Conservation (phyloP, 1,284 basidiomycete genomes). For the Agaricales sp. region DNA sequence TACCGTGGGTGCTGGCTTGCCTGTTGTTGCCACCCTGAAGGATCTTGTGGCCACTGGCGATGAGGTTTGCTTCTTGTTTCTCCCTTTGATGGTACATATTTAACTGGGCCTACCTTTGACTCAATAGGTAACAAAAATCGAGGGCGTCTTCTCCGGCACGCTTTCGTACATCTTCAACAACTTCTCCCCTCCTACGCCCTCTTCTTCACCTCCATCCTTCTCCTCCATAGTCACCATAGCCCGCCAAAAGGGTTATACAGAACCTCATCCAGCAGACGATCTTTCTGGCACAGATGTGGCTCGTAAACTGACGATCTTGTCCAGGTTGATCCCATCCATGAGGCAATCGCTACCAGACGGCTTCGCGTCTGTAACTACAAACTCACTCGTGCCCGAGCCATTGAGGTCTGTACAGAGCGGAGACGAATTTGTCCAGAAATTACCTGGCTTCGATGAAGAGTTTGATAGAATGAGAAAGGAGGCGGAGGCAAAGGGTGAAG, state of each 20-base stretch:
- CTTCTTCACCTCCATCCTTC: constrained; percentile 52
- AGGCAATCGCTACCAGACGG: constrained; percentile 50
- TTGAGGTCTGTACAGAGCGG: constrained; percentile 62
- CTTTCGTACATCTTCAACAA: constrained; percentile 99
- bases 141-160: constrained; percentile 89
- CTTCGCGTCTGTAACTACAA: constrained; percentile 74
- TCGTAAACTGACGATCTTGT: constrained; percentile 92
- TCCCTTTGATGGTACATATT: neutral
- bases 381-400: constrained; percentile 77
- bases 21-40: constrained; percentile 85
- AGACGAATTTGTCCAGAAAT: constrained; percentile 72
- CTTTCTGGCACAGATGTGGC: constrained; percentile 95
- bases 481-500: constrained; percentile 70
- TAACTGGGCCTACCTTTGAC: constrained; percentile 4
- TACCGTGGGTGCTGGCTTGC: constrained; percentile 94
- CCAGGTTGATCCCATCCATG: constrained; percentile 61
- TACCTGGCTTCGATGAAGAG: constrained; percentile 80
- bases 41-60: constrained; percentile 92
- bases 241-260: constrained; percentile 92
- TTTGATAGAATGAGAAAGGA: constrained; percentile 71
- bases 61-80: constrained; percentile 37
- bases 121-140: constrained; percentile 61
- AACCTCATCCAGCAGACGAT: constrained; percentile 96
- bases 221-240: constrained; percentile 86
- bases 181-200: constrained; percentile 59